Conservation (phyloP, 306 rosid species). For the Crotalaria pallida region DNA sequence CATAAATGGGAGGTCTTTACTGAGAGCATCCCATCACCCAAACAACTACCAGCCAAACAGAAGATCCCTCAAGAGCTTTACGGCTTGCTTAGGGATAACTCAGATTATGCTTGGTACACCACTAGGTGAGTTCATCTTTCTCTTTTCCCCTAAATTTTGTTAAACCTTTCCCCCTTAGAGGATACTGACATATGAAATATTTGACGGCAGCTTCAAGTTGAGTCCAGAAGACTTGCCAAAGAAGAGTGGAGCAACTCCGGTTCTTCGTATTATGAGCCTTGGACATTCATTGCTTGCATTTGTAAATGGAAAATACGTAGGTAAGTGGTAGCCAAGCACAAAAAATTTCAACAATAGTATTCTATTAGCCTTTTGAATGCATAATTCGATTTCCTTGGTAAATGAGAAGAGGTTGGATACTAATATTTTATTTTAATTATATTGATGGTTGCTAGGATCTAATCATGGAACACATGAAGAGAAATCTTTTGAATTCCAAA, state of each 20-base stretch:
- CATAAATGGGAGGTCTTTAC: conserved; percentile 52
- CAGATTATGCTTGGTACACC: conserved; percentile 91
- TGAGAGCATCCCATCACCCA: conserved; percentile 47
- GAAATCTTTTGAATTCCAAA: conserved; percentile 43
- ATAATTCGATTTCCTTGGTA: neutral
- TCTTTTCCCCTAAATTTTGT: neutral
- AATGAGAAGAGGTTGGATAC: neutral
- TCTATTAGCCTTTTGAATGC: neutral
- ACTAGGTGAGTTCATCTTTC: conserved; percentile 40
- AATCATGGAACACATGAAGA: conserved; percentile 63
- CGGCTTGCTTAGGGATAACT: conserved; percentile 52
- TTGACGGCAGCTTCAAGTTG: conserved; percentile 49
- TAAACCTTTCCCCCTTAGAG: too few species aligned
- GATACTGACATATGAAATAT: neutral
- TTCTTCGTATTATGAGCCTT: conserved; percentile 51
- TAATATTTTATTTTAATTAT: neutral
- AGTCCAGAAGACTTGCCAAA: conserved; percentile 39
- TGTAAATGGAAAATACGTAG: conserved; percentile 57
- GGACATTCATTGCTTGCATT: conserved; percentile 70
- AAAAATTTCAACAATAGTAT: neutral
- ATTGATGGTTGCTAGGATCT: conserved; percentile 35
- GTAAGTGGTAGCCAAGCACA: conserved; percentile 43
- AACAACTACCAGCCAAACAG: conserved; percentile 7
- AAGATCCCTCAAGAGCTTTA: conserved; percentile 56
- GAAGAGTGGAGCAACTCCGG: conserved; percentile 34